phyloP scores from a whole-genome alignment of 805 yeast genomes.

The Candida chauliodis region DNA sequence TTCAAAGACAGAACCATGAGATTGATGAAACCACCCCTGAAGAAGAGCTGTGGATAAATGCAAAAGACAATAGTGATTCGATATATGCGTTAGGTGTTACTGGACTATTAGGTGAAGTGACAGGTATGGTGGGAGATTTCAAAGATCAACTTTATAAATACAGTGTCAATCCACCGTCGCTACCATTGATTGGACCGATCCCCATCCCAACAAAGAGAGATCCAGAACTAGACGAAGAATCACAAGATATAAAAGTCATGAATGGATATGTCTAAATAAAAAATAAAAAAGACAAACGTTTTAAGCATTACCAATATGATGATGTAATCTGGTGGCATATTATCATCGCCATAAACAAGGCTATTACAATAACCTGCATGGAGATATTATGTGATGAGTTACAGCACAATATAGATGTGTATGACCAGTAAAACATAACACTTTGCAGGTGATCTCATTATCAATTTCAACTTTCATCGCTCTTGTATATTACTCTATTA shows the following conservation, averaged over 20 bases:
- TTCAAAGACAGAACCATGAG: slow-evolving; percentile 31
- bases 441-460: too few relatives aligned
- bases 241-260: slow-evolving; percentile 17
- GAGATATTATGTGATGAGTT: too few relatives aligned
- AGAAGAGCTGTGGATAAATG: slow-evolving; percentile 50
- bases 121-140: slow-evolving; percentile 52
- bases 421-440: too few relatives aligned
- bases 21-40: slow-evolving; percentile 24
- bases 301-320: too few relatives aligned
- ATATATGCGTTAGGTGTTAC: slow-evolving; percentile 63
- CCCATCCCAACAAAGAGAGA: slow-evolving; percentile 5
- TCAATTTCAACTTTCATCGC: too few relatives aligned
- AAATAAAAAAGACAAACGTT: too few relatives aligned
- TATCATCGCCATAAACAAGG: too few relatives aligned
- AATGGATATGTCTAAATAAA: slow-evolving; percentile 21
- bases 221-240: slow-evolving; percentile 8
- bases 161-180: slow-evolving; percentile 8
- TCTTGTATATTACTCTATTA: too few relatives aligned
- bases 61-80: slow-evolving; percentile 35
- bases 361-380: too few relatives aligned
- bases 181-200: slow-evolving; percentile 9
- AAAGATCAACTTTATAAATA: slow-evolving; percentile 31
- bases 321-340: too few relatives aligned
- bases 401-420: too few relatives aligned
- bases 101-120: slow-evolving; percentile 62